phyloP scores from a whole-genome alignment of 1,284 basidiomycete genomes.

The Schizophyllum commune region DNA sequence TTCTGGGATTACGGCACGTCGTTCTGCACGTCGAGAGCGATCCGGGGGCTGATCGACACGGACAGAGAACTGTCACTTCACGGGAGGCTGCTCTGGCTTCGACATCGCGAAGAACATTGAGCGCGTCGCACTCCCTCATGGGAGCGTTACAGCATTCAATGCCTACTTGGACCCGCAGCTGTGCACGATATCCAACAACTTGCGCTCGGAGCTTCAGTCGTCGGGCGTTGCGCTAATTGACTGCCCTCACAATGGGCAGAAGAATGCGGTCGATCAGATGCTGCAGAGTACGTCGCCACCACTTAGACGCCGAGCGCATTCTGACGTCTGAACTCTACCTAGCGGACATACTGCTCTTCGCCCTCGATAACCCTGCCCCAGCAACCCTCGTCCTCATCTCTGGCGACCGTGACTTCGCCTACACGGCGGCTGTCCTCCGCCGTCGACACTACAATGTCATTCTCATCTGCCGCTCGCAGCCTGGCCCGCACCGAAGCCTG shows the following conservation, averaged over 20 bases:
- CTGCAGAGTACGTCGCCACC: slow-evolving; percentile 30
- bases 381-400: slow-evolving; percentile 48
- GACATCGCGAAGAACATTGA: slow-evolving; percentile 23
- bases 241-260: slow-evolving; percentile 50
- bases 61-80: slow-evolving; percentile 44
- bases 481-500: not conserved
- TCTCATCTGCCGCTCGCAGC: slow-evolving; percentile 24
- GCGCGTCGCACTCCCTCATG: slow-evolving; percentile 22
- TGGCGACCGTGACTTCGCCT: slow-evolving; percentile 51
- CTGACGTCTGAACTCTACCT: not conserved
- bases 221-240: slow-evolving; percentile 53
- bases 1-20: slow-evolving; percentile 28
- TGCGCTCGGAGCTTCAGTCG: slow-evolving; percentile 50
- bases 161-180: slow-evolving; percentile 29
- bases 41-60: not conserved
- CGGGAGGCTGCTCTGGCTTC: slow-evolving; percentile 21
- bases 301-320: not conserved
- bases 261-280: slow-evolving; percentile 48
- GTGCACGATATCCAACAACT: not conserved
- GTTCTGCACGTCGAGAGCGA: not conserved
- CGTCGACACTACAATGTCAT: slow-evolving; percentile 43
- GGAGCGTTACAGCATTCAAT: slow-evolving; percentile 28
- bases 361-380: slow-evolving; percentile 45
- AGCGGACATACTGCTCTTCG: slow-evolving; percentile 49
- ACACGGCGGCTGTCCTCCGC: slow-evolving; percentile 43